Conservation (phyloP, 1,284 basidiomycete species). For the Rhodotorula sp. region DNA sequence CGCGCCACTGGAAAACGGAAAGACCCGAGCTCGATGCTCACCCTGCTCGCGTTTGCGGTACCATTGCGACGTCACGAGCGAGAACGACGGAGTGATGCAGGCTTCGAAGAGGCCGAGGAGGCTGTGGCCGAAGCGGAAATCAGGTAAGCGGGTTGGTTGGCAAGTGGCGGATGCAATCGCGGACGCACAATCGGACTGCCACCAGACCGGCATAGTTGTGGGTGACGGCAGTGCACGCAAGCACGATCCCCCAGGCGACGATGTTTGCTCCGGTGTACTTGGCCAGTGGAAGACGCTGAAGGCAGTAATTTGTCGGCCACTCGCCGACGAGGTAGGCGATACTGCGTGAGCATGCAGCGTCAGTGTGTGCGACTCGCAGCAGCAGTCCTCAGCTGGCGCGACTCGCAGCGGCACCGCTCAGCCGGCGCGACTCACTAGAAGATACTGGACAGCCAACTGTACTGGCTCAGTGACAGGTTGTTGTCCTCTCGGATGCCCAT, state of each 20-base stretch:
- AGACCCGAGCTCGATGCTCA: background rate
- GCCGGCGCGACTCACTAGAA: slow-evolving; percentile 26
- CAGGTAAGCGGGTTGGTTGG: background rate
- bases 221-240: slow-evolving; percentile 44
- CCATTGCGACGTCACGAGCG: slow-evolving; percentile 36
- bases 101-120: slow-evolving; percentile 47
- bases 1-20: slow-evolving; percentile 6
- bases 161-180: background rate
- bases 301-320: slow-evolving; percentile 37
- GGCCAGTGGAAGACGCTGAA: slow-evolving; percentile 44
- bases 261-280: slow-evolving; percentile 35
- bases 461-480: slow-evolving; percentile 43
- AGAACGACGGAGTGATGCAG: slow-evolving; percentile 19
- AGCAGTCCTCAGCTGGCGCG: background rate
- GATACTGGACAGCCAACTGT: slow-evolving; percentile 45
- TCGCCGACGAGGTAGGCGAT: slow-evolving; percentile 43
- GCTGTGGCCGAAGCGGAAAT: background rate
- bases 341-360: slow-evolving; percentile 10
- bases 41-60: slow-evolving; percentile 40
- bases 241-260: slow-evolving; percentile 27
- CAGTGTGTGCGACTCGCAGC: background rate
- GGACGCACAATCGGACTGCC: slow-evolving; percentile 38
- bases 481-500: slow-evolving; percentile 44
- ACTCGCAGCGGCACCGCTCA: slow-evolving; percentile 1
- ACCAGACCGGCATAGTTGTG: slow-evolving; percentile 43